Base-by-base conservation (phyloP, 2,329 filamentous ascomycete species). In the Curvularia spicifera region DNA sequence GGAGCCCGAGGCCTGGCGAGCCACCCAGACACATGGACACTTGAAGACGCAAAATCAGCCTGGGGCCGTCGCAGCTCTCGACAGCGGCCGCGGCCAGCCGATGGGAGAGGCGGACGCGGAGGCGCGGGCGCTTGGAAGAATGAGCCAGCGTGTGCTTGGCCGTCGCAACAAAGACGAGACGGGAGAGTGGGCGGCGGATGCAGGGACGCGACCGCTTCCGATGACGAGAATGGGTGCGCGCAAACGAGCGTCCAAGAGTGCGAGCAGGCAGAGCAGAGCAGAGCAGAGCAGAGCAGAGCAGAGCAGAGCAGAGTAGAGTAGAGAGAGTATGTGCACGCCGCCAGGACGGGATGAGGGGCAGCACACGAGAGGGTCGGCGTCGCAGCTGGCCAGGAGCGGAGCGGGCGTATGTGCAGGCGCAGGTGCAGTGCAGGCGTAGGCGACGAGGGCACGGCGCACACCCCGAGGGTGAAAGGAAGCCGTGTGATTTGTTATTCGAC, bases 151-250 rank as follows among this genome's bases (percentile, higher is more conserved):
- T 56, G 56, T 57, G 44, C 59, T 59, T 52, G 53, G 43, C 56
- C 49, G 57, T 56, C 46, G 63, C 51, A 61, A 62, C 66, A 61
- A 61, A 59, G 61, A 58, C 54, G 57, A 46, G 51, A 57, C 53
- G 54, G 39, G 24, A 44, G 42, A 46, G 20, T 50, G 50, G 52
- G 42, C 43, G 43, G 56, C 43, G 43, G 56, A 40, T 54, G 58
- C 63, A 64, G 55, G 44, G 31, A 59, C 40, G 15, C 42, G 56
- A 48, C 31, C 24, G 49, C 28, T 18, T 31, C 26, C 31, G n/a
- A 35, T n/a, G 33, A 12, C 33, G 33, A 35, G 6, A 47, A 20
- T 8, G 22, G 12, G 22, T 15, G 22, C 22, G 42, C 42, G 12
- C 45, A 35, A 44, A 10, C 1, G 42, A 26, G 42, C 42, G 42